Evolutionary conservation across 2,329 filamentous ascomycete genomes (phyloP), one percentile per base, ranked within the genome.

Genomic region (Ophiostoma perfectum): DNA sequence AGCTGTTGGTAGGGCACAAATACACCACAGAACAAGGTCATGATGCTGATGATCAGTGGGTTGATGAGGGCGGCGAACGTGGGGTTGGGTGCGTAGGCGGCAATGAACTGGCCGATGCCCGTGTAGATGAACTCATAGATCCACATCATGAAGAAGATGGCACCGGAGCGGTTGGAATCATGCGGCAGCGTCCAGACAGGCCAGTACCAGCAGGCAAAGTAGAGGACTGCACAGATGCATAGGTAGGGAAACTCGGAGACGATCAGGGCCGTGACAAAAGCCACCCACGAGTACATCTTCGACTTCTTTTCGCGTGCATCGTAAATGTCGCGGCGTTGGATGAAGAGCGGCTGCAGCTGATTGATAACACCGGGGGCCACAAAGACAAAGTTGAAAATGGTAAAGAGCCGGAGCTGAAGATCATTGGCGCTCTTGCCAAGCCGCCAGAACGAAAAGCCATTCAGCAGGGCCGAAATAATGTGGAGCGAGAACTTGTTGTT

Each of bases 401-500:
- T 82, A 76, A 91, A 91, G 77, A 90, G 84, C 71, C 89, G 86
- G 76, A 90, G 89, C 75, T 90, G 88, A n/a, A 91, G 80, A 47
- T 88, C 89, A 73, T 89, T 81, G 73, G 84, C 78, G 0, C 78
- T 80, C 66, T 83, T 75, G 0, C 84, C 84, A 39, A 88, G 80
- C 75, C 81, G 83, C 84, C 85, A 88, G 74, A 88, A 88, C 0
- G 82, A 88, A 12, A 96, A 83, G 73, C 93, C 93, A 0, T 90
- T 92, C 68, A 96, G 80, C 16, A 96, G 75, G 0, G 90, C 89
- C 72, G 96, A 90, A 70, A 88, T 85, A 70, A 94, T 81, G 76
- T 96, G 81, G 18, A 92, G 86, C 0, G 92, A 96, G 77, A 96
- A 95, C 66, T 92, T 88, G 76, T 97, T 97, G 80, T 96, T 93